Conservation (phyloP, 2,329 filamentous ascomycete species). For the Beauveria sp. region DNA sequence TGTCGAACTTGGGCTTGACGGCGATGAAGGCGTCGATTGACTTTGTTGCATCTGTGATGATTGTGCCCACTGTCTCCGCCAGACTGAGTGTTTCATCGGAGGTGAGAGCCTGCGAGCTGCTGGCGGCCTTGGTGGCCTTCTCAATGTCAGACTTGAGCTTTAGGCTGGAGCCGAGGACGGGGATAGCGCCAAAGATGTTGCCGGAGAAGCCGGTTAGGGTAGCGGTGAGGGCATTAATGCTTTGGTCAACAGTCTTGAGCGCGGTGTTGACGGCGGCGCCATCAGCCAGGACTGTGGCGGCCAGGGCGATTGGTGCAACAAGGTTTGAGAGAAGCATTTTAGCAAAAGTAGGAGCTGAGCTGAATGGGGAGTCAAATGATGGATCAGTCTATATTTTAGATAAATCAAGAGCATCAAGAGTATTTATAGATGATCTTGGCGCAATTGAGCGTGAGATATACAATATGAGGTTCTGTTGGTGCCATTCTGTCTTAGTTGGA, state of each 20-base stretch:
- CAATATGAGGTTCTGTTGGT: neutral
- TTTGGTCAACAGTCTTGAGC: neutral
- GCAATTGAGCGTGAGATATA: neutral
- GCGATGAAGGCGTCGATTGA: constrained; percentile 7
- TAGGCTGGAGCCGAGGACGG: neutral
- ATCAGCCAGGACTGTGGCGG: constrained; percentile 6
- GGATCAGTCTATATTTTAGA: neutral
- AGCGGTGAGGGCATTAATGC: neutral
- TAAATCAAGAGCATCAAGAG: neutral
- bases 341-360: neutral
- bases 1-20: constrained; percentile 9
- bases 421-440: neutral
- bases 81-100: constrained; percentile 2
- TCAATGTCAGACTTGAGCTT: neutral
- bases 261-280: constrained; percentile 1
- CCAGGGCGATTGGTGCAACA: neutral
- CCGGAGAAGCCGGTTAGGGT: neutral
- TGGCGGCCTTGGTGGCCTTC: neutral
- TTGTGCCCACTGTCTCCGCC: neutral
- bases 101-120: neutral
- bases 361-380: neutral
- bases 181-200: constrained; percentile 5
- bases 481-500: neutral
- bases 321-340: constrained; percentile 1
- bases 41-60: neutral